Conservation (phyloP, 2,329 filamentous ascomycete genomes). For the Chrysosporium queenslandicum region DNA sequence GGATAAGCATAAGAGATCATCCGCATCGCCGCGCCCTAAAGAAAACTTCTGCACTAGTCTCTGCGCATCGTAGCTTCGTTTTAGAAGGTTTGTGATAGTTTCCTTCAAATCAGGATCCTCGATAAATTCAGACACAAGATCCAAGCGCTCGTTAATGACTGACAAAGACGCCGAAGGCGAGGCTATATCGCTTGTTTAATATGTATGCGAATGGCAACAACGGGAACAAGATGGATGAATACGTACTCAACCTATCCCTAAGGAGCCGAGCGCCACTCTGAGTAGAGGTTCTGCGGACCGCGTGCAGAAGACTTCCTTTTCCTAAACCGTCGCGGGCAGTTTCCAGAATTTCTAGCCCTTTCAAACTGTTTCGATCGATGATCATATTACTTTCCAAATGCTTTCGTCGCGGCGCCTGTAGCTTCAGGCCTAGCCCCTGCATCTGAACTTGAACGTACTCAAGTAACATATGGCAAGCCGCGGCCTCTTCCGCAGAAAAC, state of each 20-base stretch:
- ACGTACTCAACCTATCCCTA: conserved; percentile 66
- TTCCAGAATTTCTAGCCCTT: conserved; percentile 76
- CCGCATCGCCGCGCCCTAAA: conserved; percentile 78
- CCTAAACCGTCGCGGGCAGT: conserved; percentile 72
- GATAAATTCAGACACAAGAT: conserved; percentile 70
- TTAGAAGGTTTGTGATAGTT: conserved; percentile 56
- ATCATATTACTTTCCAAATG: conserved; percentile 68
- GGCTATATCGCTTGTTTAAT: conserved; percentile 32
- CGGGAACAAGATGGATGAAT: neutral
- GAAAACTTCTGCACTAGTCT: conserved; percentile 90
- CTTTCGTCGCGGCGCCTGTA: conserved; percentile 71
- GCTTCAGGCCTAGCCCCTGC: conserved; percentile 64
- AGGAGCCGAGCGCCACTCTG: conserved; percentile 81
- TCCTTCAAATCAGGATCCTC: conserved; percentile 58
- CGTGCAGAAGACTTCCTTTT: conserved; percentile 77
- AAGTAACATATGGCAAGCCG: conserved; percentile 69
- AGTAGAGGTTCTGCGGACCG: conserved; percentile 80
- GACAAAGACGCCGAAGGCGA: conserved; percentile 79
- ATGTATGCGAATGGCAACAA: neutral
- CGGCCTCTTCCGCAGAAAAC: conserved; percentile 61
- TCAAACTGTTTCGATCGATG: conserved; percentile 85
- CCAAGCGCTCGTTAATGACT: conserved; percentile 66
- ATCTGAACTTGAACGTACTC: conserved; percentile 74
- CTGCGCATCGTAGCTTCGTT: conserved; percentile 72
- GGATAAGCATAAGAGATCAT: conserved; percentile 76